Evolutionary conservation across 2,329 filamentous ascomycete species (phyloP).

Genomic region (Blastomyces percursus): DNA sequence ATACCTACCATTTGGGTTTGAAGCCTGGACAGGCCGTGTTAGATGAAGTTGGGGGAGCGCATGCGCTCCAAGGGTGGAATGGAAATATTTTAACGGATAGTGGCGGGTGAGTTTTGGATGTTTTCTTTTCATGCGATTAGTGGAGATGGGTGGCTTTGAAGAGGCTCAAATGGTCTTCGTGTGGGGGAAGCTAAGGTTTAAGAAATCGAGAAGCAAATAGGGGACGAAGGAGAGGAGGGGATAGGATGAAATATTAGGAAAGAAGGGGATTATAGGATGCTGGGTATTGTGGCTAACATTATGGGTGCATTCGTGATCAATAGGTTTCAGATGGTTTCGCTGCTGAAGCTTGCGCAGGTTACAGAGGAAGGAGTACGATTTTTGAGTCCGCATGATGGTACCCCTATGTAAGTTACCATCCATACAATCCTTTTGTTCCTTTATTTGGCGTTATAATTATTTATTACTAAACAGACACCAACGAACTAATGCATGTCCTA

Average conservation of each 20-base stretch:
- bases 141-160: background rate
- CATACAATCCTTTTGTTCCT: background rate
- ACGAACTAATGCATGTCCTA: background rate
- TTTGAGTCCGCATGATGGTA: conserved; percentile 88
- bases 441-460: background rate
- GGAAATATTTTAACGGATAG: conserved; percentile 80
- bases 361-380: conserved; percentile 95
- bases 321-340: conserved; percentile 97
- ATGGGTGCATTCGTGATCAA: background rate
- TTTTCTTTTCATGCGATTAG: background rate
- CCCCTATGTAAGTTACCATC: conserved; percentile 56
- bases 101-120: conserved; percentile 33
- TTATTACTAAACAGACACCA: background rate
- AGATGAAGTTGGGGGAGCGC: conserved; percentile 79
- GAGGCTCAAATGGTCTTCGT: background rate
- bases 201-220: background rate
- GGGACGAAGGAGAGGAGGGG: background rate
- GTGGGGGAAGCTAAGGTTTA: background rate
- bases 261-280: background rate
- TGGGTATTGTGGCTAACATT: background rate
- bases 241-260: too few relatives aligned
- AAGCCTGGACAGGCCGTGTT: conserved; percentile 89
- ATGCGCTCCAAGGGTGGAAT: conserved; percentile 89
- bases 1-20: conserved; percentile 91
- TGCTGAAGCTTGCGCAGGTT: conserved; percentile 83